Percentiles rank a stretch among this genome's conserved stretches.
Evolutionary conservation across 768 basidiomycete species (phyloP).

Genomic region (Collybiopsis luxurians): DNA sequence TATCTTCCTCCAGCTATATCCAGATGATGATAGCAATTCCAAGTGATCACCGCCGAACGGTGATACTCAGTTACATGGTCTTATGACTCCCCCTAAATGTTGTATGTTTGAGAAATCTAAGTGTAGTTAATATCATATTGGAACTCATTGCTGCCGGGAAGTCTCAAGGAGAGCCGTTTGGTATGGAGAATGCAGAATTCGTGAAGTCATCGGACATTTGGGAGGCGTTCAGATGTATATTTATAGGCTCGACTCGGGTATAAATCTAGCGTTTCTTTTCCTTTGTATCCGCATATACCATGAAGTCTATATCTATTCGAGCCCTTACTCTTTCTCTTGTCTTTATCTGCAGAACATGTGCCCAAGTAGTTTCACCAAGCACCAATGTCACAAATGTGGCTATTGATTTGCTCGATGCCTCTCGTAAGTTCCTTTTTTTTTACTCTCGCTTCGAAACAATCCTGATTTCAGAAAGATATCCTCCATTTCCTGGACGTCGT

Average conservation of each 20-base stretch:
- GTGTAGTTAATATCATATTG: no score
- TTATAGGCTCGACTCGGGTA: no score
- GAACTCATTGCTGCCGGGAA: no score
- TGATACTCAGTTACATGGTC: not conserved
- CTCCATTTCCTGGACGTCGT: slow-evolving; percentile 19
- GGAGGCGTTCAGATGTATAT: no score
- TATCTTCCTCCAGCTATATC: slow-evolving; percentile 4
- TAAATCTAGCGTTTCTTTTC: not conserved
- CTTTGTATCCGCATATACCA: not conserved
- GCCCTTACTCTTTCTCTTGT: not conserved
- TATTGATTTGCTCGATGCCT: slow-evolving; percentile 17
- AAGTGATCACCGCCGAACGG: not conserved
- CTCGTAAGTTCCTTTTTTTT: slow-evolving; percentile 4
- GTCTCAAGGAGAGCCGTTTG: no score
- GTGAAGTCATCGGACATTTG: no score
- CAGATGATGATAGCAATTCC: slow-evolving; percentile 1
- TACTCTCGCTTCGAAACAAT: no score
- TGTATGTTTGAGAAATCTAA: no score
- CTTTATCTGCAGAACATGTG: not conserved
- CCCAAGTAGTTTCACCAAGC: slow-evolving; percentile 1
- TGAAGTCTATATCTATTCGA: not conserved
- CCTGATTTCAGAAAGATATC: slow-evolving; percentile 13
- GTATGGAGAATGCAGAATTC: no score
- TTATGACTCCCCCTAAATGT: no score
- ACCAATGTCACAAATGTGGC: slow-evolving; percentile 9